Conservation (phyloP, 306 rosid species). For the Trifolium fragiferum region DNA sequence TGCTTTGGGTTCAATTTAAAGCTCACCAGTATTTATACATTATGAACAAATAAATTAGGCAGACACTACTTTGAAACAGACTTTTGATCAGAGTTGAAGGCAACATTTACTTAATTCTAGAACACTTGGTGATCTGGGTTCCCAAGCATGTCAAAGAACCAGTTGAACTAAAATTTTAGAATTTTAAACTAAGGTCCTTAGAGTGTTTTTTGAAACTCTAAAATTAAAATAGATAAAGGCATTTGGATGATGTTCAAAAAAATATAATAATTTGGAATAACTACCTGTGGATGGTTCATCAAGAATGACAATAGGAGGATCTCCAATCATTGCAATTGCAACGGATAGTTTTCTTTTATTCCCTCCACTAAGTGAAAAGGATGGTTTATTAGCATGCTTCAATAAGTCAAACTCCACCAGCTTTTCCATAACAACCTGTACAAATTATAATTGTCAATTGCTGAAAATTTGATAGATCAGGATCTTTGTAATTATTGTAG, state of each 20-base stretch:
- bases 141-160: constrained; percentile 31
- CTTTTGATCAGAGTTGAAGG: constrained; percentile 34
- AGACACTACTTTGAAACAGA: constrained; percentile 29
- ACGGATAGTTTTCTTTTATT: constrained; percentile 96
- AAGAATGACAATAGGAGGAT: constrained; percentile 96
- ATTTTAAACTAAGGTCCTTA: constrained; percentile 10
- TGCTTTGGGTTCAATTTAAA: constrained; percentile 33
- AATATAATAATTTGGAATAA: constrained; percentile 12
- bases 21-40: constrained; percentile 1
- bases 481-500: not conserved
- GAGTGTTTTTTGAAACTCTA: not conserved
- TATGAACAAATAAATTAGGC: constrained; percentile 19
- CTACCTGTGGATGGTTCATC: constrained; percentile 98
- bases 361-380: constrained; percentile 93
- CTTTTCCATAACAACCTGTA: constrained; percentile 91
- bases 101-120: constrained; percentile 1
- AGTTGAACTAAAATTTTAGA: constrained; percentile 21
- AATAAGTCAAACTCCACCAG: constrained; percentile 86
- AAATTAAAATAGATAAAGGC: constrained; percentile 31
- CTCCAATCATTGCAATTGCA: constrained; percentile 96
- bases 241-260: constrained; percentile 30
- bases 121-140: constrained; percentile 38
- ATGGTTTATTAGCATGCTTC: constrained; percentile 87
- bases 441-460: constrained; percentile 43
- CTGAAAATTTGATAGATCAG: not conserved